These are phyloP conservation scores for Gardenia jasminoides DNA, from an alignment of 257 asterid genomes.

Conservation along the genomic window DNA sequence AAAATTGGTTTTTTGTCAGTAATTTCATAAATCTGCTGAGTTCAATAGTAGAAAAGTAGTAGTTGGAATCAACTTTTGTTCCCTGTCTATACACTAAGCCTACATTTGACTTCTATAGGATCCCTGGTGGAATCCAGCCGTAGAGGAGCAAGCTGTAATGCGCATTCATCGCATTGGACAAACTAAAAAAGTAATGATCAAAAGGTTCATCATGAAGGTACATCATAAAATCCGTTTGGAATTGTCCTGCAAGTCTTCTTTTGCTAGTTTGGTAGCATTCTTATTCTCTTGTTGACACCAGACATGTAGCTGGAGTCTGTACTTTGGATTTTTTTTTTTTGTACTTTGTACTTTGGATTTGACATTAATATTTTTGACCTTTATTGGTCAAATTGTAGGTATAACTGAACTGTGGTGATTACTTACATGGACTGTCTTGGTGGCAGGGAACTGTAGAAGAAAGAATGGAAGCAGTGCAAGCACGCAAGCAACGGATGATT, in stretches of 20 bases:
- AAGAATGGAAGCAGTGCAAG: slow-evolving; percentile 97
- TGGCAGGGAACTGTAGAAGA: slow-evolving; percentile 90
- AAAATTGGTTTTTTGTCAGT: not conserved
- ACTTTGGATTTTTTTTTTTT: not conserved
- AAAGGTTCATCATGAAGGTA: slow-evolving; percentile 86
- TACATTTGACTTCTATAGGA: slow-evolving; percentile 46
- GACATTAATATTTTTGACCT: not conserved
- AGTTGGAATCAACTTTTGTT: not conserved
- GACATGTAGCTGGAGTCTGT: not conserved
- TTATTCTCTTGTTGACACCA: not conserved
- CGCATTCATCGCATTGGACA: slow-evolving; percentile 99
- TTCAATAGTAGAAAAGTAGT: not conserved
- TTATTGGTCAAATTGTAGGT: not conserved
- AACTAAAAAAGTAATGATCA: slow-evolving; percentile 68
- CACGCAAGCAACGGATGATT: slow-evolving; percentile 86
- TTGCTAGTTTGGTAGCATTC: not conserved
- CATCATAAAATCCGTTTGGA: not conserved
- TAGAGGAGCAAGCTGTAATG: slow-evolving; percentile 99
- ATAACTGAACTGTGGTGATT: not conserved
- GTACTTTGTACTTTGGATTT: not conserved
- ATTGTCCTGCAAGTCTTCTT: not conserved
- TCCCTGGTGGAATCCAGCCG: slow-evolving; percentile 99
- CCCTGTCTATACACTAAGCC: not conserved
- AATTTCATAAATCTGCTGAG: not conserved
- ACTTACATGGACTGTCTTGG: slow-evolving; percentile 6